A percentile compares a stretch with the other conserved stretches of the same genome.
phyloP scores from a whole-genome alignment of 176 grass and related monocot species.

The Oryza rufipogon region DNA sequence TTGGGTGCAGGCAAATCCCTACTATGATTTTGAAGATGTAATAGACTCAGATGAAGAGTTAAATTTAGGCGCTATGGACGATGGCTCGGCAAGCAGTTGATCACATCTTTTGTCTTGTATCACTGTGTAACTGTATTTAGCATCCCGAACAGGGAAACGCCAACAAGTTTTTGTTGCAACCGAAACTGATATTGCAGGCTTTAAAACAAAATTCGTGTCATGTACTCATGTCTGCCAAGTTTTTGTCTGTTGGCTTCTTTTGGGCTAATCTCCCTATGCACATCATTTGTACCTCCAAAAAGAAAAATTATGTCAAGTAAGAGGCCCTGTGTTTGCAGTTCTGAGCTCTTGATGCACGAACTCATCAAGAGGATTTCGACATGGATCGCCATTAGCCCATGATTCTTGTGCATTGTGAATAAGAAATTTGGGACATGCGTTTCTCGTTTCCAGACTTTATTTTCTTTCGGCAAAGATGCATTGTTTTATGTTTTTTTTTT shows the following conservation, averaged over 20 bases:
- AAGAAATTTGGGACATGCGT: no score
- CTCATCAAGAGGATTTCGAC: neutral
- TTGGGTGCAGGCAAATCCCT: conserved; percentile 65
- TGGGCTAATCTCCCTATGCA: neutral
- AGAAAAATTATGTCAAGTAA: neutral
- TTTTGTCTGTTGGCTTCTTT: neutral
- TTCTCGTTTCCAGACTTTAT: no score
- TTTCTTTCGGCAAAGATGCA: neutral
- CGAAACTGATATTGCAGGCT: neutral
- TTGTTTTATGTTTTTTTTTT: neutral
- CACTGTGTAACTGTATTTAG: conserved; percentile 7
- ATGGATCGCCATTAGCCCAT: no score
- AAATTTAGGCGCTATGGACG: conserved; percentile 78
- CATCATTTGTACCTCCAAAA: neutral
- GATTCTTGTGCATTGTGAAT: no score
- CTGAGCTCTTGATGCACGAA: neutral
- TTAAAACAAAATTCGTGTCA: neutral
- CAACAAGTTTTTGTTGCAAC: conserved; percentile 26
- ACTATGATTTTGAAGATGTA: conserved; percentile 87
- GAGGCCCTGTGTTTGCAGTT: neutral
- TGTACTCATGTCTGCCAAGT: neutral
- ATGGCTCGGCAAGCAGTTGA: conserved; percentile 52
- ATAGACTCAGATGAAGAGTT: conserved; percentile 97
- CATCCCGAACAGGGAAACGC: conserved; percentile 5
- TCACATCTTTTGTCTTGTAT: conserved; percentile 28